Conservation (phyloP, 2,329 filamentous ascomycete species). For the Ophiosphaerella narmari region DNA sequence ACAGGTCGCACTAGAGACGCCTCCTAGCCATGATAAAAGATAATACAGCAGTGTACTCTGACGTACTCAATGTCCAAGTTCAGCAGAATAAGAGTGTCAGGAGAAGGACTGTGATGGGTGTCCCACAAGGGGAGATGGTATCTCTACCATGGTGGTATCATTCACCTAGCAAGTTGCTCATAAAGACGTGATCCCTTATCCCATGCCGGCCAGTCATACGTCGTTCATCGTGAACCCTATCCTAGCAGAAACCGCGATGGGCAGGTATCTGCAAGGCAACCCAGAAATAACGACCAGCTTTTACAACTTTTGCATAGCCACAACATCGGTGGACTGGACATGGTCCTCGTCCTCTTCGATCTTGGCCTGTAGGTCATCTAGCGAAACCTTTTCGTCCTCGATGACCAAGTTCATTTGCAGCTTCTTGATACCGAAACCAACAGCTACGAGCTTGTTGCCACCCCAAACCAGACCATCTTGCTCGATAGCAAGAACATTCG, state of each 20-base stretch:
- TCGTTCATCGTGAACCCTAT: conserved; percentile 27
- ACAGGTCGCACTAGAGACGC: too few species aligned
- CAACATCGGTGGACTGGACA: conserved; percentile 93
- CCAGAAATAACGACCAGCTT: background rate
- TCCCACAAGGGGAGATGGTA: conserved; percentile 23
- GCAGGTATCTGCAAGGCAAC: conserved; percentile 1
- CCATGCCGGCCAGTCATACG: conserved; percentile 14
- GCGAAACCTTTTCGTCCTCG: conserved; percentile 94
- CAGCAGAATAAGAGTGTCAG: conserved; percentile 3
- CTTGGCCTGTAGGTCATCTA: conserved; percentile 83
- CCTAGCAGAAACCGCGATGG: conserved; percentile 9
- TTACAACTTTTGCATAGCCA: conserved; percentile 57
- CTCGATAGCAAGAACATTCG: conserved; percentile 78
- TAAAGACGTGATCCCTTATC: conserved; percentile 39
- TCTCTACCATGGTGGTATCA: conserved; percentile 30
- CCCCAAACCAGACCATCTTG: conserved; percentile 97
- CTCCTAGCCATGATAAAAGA: too few species aligned
- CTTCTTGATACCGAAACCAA: conserved; percentile 99
- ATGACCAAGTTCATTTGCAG: conserved; percentile 98
- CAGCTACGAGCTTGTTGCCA: conserved; percentile 82
- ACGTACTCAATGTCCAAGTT: background rate
- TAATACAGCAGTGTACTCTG: too few species aligned
- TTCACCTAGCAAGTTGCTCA: conserved; percentile 37
- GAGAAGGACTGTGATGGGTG: background rate
- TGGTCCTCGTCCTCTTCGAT: conserved; percentile 90